Evolutionary conservation across 2,329 filamentous ascomycete species (phyloP), one percentile per base, ranked within the genome.

Genomic region (Tolypocladium tundrense): DNA sequence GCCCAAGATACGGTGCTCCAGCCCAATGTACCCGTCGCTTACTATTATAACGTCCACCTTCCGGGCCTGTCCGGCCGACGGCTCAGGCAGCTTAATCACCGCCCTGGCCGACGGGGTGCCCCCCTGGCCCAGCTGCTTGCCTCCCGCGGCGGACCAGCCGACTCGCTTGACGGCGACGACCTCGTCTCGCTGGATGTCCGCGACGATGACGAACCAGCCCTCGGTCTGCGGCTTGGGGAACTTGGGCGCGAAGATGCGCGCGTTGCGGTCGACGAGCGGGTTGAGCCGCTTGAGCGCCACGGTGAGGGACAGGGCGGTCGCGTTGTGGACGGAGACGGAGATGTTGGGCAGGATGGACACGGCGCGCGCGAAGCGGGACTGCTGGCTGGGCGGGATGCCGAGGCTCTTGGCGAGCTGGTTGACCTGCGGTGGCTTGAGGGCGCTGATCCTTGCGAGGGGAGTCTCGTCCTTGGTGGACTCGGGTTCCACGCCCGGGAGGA

Each of bases 171-270:
- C 78, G 3, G 88, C 93, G 4, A 96, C 73, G 43, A 97, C 80
- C 64, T 97, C 90, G 59, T 93, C 90, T 8, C 75, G 81, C 0
- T 76, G 76, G 2, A 82, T 67, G 64, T 88, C 85, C 8, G 85
- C 87, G 0, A 96, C 80, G 27, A 97, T 69, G 16, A 94, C 83
- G 71, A 99, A 97, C 82, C 87, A 97, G 0, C 92, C 92, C 68
- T 99, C 94, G 0, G 86, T 94, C 72, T 99, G 94, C 19, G 91
- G 86, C 73, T 99, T 99, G 1, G 93, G 93, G 74, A 96, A 97
- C 27, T 83, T 82, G 3, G 95, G 93, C 0, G 94, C 91, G 66
- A 87, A 96, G 68, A 97, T 88, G 60, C 88, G 83, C 54, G 83
- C 86, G 1, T 91, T 88, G 10, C 79, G 75, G 67, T 88, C 82